These are phyloP conservation scores for Cryphonectria naterciae DNA, from an alignment of 2,329 filamentous ascomycete genomes.

Conservation along the genomic window DNA sequence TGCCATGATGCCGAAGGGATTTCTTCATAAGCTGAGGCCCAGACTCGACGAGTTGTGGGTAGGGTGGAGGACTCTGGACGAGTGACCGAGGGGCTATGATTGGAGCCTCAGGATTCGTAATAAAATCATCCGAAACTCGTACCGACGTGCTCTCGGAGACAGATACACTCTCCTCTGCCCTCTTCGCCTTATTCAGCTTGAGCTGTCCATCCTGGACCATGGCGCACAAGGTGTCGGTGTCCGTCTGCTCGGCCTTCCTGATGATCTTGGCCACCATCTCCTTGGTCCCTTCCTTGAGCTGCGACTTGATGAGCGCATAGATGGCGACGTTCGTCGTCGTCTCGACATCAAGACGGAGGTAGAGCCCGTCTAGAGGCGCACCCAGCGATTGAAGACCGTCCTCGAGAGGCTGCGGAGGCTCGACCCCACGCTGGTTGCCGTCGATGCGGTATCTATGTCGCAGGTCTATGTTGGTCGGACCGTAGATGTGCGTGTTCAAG, in stretches of 20 bases:
- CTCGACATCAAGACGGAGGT: background rate
- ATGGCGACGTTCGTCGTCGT: background rate
- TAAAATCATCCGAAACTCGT: background rate
- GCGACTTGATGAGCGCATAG: background rate
- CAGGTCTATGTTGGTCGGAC: background rate
- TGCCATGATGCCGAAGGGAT: background rate
- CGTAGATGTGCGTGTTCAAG: background rate
- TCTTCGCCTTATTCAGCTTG: background rate
- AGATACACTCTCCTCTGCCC: background rate
- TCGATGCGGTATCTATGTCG: background rate
- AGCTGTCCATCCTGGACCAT: background rate
- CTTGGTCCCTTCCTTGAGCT: background rate
- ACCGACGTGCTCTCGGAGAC: background rate
- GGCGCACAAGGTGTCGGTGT: background rate
- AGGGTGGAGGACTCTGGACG: background rate
- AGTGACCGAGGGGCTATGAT: background rate
- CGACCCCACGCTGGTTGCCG: background rate
- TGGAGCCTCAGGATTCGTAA: background rate
- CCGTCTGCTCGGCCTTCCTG: background rate
- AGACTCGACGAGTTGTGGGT: background rate
- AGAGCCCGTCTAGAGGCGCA: background rate
- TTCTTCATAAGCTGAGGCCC: background rate
- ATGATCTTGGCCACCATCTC: background rate
- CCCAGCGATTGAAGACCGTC: background rate
- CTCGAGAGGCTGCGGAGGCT: background rate